Conservation (phyloP, 2,329 filamentous ascomycete genomes). For the Fusarium veterinarium region DNA sequence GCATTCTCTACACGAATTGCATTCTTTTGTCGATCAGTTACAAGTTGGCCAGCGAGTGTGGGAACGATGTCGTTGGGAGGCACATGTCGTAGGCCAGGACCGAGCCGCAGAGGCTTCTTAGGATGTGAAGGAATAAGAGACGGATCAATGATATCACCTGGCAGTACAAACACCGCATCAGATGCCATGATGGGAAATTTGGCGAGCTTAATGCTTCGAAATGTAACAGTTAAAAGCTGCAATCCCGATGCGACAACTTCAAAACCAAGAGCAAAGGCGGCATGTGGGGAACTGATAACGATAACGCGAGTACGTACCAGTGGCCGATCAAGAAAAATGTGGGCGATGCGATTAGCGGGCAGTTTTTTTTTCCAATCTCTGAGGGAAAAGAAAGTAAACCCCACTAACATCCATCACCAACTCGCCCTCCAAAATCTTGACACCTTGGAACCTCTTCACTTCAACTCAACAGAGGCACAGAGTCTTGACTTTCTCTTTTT, state of each 20-base stretch:
- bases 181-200: constrained; percentile 61
- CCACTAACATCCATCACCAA: constrained; percentile 41
- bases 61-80: constrained; percentile 79
- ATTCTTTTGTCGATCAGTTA: constrained; percentile 78
- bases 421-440: constrained; percentile 39
- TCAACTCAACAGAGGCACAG: constrained; percentile 20
- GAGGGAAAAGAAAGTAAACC: constrained; percentile 42
- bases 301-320: constrained; percentile 37
- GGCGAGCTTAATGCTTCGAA: not conserved
- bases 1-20: constrained; percentile 81
- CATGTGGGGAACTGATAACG: constrained; percentile 34
- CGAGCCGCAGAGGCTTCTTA: constrained; percentile 80
- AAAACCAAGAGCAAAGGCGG: constrained; percentile 20
- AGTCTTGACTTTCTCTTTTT: constrained; percentile 16
- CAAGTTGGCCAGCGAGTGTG: constrained; percentile 74
- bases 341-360: constrained; percentile 41
- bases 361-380: constrained; percentile 43
- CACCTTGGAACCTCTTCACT: constrained; percentile 22
- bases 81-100: constrained; percentile 84
- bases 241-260: constrained; percentile 32
- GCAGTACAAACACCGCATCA: constrained; percentile 76
- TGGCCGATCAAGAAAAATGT: constrained; percentile 32
- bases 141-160: constrained; percentile 79
- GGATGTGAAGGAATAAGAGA: constrained; percentile 74
- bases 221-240: not conserved